Evolutionary conservation across 768 basidiomycete genomes (phyloP).

Genomic region (Pleurotus djamor): DNA sequence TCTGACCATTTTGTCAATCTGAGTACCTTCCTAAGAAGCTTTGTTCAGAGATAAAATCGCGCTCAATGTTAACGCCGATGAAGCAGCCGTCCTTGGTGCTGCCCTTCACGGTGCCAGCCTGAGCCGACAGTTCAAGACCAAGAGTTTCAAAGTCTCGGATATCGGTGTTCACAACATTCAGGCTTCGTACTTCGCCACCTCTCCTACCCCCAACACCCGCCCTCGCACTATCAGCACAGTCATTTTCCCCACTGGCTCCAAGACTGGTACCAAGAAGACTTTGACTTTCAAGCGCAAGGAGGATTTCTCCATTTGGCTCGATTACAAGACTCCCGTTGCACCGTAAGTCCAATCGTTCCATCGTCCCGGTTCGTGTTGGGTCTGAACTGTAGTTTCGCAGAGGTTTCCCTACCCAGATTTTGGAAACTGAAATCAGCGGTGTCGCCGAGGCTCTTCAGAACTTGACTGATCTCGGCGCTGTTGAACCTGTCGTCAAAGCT

Average conservation of each 20-base stretch:
- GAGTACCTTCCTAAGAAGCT: neutral
- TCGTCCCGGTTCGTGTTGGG: neutral
- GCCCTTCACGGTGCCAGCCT: constrained; percentile 89
- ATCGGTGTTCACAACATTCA: constrained; percentile 73
- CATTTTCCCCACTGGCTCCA: constrained; percentile 78
- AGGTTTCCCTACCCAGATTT: constrained; percentile 70
- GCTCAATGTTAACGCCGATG: constrained; percentile 94
- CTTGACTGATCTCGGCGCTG: constrained; percentile 77
- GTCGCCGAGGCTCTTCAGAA: constrained; percentile 78
- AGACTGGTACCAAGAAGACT: constrained; percentile 80
- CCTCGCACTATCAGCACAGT: constrained; percentile 72
- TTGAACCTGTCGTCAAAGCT: constrained; percentile 85
- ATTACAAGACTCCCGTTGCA: constrained; percentile 66
- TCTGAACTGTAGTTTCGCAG: constrained; percentile 25
- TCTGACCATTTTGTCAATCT: neutral
- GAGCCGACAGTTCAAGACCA: constrained; percentile 92
- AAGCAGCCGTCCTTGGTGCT: constrained; percentile 91
- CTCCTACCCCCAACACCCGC: constrained; percentile 42
- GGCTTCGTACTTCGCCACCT: constrained; percentile 70
- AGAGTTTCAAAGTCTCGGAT: constrained; percentile 86
- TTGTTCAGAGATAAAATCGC: constrained; percentile 73
- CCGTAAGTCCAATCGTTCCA: constrained; percentile 41
- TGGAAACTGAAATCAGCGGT: constrained; percentile 70
- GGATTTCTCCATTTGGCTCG: constrained; percentile 77
- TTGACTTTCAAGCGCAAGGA: constrained; percentile 83